These are phyloP conservation scores for Zygnema circumcarinatum DNA, from an alignment of 139 green algal species.

Conservation along the genomic window DNA sequence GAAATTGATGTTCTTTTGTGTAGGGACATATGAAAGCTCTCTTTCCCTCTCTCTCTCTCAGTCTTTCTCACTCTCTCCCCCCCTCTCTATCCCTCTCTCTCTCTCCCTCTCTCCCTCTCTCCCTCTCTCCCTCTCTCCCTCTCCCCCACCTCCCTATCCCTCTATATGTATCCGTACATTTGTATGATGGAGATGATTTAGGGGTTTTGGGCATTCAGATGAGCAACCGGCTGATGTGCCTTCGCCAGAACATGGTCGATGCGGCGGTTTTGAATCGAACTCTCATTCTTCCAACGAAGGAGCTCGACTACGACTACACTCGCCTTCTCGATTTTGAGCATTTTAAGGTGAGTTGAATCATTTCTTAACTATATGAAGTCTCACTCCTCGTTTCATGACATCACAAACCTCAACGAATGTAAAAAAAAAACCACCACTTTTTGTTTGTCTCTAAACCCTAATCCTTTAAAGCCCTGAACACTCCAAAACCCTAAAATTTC, in stretches of 20 bases:
- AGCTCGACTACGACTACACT: slow-evolving; percentile 50
- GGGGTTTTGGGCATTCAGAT: slow-evolving; percentile 34
- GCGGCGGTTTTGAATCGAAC: slow-evolving; percentile 55
- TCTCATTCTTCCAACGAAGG: slow-evolving; percentile 33
- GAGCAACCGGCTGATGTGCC: slow-evolving; percentile 46
- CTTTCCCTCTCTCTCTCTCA: no score
- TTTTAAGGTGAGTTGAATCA: slow-evolving; percentile 27
- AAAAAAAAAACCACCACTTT: no score
- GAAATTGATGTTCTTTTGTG: no score
- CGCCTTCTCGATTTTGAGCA: slow-evolving; percentile 37
- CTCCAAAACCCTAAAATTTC: no score
- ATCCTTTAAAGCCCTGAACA: no score
- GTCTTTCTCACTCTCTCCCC: background rate
- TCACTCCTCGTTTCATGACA: no score
- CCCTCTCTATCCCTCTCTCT: background rate
- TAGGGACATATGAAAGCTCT: background rate
- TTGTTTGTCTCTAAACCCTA: no score
- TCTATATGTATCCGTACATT: background rate
- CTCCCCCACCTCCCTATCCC: background rate
- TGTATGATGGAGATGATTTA: no score
- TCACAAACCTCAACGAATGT: no score
- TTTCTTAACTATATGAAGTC: no score
- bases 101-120: background rate
- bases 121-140: background rate
- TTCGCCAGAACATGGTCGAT: slow-evolving; percentile 51